Conservation (phyloP, 306 rosid genomes). For the Leucaena leucocephala region DNA sequence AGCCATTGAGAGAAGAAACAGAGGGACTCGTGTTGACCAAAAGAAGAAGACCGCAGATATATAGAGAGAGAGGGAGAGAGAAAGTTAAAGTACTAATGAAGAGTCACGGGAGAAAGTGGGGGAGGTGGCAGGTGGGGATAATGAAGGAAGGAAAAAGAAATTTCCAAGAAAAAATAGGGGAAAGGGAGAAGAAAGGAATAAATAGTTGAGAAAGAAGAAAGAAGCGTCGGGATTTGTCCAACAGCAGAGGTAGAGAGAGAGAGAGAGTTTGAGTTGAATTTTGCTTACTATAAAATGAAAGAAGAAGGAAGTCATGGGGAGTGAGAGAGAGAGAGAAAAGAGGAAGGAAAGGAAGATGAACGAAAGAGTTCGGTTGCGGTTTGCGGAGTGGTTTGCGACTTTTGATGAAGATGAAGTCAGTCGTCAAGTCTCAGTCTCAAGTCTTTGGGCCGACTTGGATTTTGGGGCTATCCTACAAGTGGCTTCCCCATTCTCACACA, state of each 20-base stretch:
- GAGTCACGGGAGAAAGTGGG: background rate
- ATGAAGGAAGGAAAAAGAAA: background rate
- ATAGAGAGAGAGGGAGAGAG: background rate
- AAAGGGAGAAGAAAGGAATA: constrained; percentile 25
- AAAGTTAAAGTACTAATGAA: background rate
- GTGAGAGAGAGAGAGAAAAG: too few relatives aligned
- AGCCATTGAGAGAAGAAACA: constrained; percentile 41
- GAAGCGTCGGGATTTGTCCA: constrained; percentile 37
- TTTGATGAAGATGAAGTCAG: constrained; percentile 2
- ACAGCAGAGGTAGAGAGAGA: background rate
- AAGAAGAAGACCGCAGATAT: constrained; percentile 10
- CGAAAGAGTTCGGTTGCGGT: constrained; percentile 28
- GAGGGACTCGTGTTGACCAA: constrained; percentile 36
- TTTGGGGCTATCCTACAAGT: background rate
- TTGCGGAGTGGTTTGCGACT: background rate
- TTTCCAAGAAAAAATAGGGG: background rate
- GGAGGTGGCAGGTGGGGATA: background rate
- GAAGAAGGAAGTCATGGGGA: background rate
- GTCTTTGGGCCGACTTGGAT: background rate
- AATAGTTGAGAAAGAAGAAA: background rate
- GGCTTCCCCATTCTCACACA: background rate
- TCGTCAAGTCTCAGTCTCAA: background rate
- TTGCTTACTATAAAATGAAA: constrained; percentile 17
- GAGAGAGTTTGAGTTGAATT: constrained; percentile 28
- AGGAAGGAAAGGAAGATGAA: background rate